These are phyloP conservation scores for Jamesozyma piceae DNA, from an alignment of 805 yeast genomes.

Conservation along the genomic window DNA sequence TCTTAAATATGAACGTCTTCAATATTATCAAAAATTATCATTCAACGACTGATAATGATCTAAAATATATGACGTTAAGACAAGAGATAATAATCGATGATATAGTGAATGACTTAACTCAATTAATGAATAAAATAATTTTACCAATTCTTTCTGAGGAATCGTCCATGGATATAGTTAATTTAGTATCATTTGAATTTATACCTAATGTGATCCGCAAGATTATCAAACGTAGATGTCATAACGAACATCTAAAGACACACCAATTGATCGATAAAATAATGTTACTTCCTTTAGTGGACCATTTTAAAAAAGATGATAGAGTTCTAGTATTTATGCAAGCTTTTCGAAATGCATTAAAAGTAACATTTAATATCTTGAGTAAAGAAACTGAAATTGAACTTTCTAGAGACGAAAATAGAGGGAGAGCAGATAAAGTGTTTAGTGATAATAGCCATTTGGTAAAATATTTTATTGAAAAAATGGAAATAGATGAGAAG, in stretches of 20 bases:
- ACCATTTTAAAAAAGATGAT: not conserved
- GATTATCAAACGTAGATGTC: not conserved
- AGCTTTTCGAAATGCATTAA: slow-evolving; percentile 12
- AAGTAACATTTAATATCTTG: slow-evolving; percentile 1
- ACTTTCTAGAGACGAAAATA: not conserved
- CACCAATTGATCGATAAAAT: slow-evolving; percentile 1
- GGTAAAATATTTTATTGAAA: not conserved
- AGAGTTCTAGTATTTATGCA: slow-evolving; percentile 7
- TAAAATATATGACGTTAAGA: slow-evolving; percentile 58
- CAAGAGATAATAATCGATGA: slow-evolving; percentile 76
- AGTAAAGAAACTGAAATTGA: slow-evolving; percentile 11
- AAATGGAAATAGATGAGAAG: not conserved
- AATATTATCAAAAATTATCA: slow-evolving; percentile 11
- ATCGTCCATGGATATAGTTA: slow-evolving; percentile 40
- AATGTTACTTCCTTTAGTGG: slow-evolving; percentile 2
- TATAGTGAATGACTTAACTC: slow-evolving; percentile 55
- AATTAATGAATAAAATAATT: slow-evolving; percentile 43
- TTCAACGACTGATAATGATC: slow-evolving; percentile 20
- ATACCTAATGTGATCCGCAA: slow-evolving; percentile 3
- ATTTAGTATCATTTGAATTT: slow-evolving; percentile 33
- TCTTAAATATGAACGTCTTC: slow-evolving; percentile 4
- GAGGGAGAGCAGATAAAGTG: not conserved
- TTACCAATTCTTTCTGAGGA: slow-evolving; percentile 32
- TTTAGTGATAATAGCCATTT: not conserved
- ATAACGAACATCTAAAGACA: not conserved